Conservation (phyloP, 257 asterid genomes). For the Scutellaria baicalensis region DNA sequence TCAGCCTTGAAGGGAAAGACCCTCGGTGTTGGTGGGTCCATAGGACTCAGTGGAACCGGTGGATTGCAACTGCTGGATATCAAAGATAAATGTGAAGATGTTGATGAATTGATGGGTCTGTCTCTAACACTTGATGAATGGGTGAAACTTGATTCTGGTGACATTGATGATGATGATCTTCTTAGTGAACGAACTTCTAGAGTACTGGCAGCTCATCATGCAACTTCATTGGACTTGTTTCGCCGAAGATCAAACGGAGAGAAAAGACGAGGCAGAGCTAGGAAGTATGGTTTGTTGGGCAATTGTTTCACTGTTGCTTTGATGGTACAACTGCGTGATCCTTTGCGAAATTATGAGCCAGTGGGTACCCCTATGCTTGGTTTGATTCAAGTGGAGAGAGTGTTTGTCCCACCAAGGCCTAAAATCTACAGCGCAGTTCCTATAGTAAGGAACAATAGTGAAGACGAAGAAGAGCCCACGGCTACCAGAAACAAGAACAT, state of each 20-base stretch:
- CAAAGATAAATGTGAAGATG: slow-evolving; percentile 53
- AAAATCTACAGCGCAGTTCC: slow-evolving; percentile 54
- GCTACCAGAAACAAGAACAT: slow-evolving; percentile 18
- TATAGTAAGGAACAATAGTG: slow-evolving; percentile 21
- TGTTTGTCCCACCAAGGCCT: slow-evolving; percentile 73
- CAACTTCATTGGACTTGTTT: slow-evolving; percentile 51
- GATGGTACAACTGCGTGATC: slow-evolving; percentile 95
- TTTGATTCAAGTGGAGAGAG: slow-evolving; percentile 88
- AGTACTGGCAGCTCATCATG: slow-evolving; percentile 87
- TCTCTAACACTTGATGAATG: slow-evolving; percentile 92
- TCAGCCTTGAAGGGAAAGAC: slow-evolving; percentile 69
- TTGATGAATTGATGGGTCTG: slow-evolving; percentile 84
- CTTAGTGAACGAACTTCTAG: slow-evolving; percentile 61
- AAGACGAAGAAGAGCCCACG: slow-evolving; percentile 34
- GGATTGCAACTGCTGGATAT: slow-evolving; percentile 76
- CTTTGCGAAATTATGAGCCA: slow-evolving; percentile 69
- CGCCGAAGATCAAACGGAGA: slow-evolving; percentile 64
- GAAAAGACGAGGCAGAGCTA: slow-evolving; percentile 60
- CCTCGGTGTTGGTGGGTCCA: slow-evolving; percentile 35
- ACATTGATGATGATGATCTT: slow-evolving; percentile 60
- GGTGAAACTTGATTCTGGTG: slow-evolving; percentile 95
- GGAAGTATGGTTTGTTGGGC: slow-evolving; percentile 71
- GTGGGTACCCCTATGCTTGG: slow-evolving; percentile 97
- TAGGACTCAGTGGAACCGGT: slow-evolving; percentile 73
- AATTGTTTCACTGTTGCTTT: slow-evolving; percentile 83